phyloP scores from a whole-genome alignment of 371 early-diverging fungal genomes.

The Catenaria anguillulae region DNA sequence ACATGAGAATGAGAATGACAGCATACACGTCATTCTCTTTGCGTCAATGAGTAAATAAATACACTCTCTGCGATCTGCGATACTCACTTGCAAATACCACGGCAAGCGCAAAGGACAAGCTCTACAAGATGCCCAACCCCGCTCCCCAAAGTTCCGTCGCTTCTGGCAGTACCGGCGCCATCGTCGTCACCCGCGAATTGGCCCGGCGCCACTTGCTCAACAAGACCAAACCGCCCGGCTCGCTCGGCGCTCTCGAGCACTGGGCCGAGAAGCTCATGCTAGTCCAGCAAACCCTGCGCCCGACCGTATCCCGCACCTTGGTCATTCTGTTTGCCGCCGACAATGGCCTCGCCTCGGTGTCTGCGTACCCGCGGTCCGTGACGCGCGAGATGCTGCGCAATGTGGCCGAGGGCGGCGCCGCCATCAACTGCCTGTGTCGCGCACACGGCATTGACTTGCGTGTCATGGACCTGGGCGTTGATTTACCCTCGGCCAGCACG shows the following conservation, averaged over 20 bases:
- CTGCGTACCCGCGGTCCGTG: slow-evolving; percentile 14
- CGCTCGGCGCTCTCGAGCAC: slow-evolving; percentile 13
- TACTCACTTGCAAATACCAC: too few relatives aligned
- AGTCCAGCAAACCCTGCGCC: slow-evolving; percentile 10
- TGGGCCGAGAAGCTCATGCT: slow-evolving; percentile 10
- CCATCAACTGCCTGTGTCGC: slow-evolving; percentile 12
- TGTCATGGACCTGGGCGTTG: slow-evolving; percentile 16
- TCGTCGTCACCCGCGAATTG: too few relatives aligned
- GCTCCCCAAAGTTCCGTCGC: too few relatives aligned
- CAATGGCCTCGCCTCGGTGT: slow-evolving; percentile 14
- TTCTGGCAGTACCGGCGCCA: too few relatives aligned
- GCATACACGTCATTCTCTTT: too few relatives aligned
- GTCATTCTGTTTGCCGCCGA: slow-evolving; percentile 17
- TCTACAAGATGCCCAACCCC: too few relatives aligned
- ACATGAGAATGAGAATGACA: too few relatives aligned
- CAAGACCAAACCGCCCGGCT: slow-evolving; percentile 16
- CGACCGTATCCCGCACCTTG: neutral
- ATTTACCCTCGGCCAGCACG: slow-evolving; percentile 7
- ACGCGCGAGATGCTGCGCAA: slow-evolving; percentile 18
- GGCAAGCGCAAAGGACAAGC: too few relatives aligned
- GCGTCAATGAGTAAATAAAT: too few relatives aligned
- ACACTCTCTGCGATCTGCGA: too few relatives aligned
- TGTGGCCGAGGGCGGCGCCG: slow-evolving; percentile 13
- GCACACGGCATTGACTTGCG: neutral
- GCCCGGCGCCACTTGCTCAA: neutral